Base-by-base conservation (phyloP, 768 basidiomycete genomes). In the Trametes villosa region DNA sequence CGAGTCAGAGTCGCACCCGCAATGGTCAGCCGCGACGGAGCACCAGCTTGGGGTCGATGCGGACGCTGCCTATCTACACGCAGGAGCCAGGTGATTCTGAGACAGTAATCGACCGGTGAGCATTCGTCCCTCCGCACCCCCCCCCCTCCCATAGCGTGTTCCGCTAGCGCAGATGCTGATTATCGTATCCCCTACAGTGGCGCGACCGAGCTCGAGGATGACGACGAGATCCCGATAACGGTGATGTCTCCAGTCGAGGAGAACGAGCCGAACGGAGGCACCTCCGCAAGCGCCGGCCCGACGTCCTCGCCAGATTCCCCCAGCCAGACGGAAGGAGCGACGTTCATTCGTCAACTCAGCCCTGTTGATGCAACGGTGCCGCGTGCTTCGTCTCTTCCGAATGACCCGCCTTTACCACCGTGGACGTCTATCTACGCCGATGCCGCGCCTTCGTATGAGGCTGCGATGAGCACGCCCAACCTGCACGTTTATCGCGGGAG, bases 71-170 rank as follows among this genome's bases (percentile, higher is more conserved):
- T 6, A 83, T 81, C 29, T 94, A 94, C 65, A 90, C 85, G 76
- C 91, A 91, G 72, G 91, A 94, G 60, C 90, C 92, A 0, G 91
- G 91, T 11, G 92, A 92, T 45, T 79, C 86, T 29, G 92, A 94
- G 70, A 78, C 94, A 26, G 92, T 94, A 8, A 84, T 94, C 52
- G 77, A 72, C 54, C 71, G 81, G 82, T 83, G 58, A 61, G 77
- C n/a, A 24, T 47, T n/a, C 45, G 15, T 17, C 8, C 26, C 3
- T 36, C 18, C 26, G 22, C 22, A 13, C 20, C 44, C 3, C 36
- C 11, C n/a, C 36, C 4, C 34, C 36, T 38, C 4, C 18, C 8
- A 38, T 11, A 4, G 8, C 36, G 36, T 38, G 36, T 34, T 34
- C 33, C 33, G 15, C 33, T 34, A 8, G 36, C 13, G 15, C 18